Conservation (phyloP, 2,329 filamentous ascomycete genomes). For the Aspergillus calidoustus region DNA sequence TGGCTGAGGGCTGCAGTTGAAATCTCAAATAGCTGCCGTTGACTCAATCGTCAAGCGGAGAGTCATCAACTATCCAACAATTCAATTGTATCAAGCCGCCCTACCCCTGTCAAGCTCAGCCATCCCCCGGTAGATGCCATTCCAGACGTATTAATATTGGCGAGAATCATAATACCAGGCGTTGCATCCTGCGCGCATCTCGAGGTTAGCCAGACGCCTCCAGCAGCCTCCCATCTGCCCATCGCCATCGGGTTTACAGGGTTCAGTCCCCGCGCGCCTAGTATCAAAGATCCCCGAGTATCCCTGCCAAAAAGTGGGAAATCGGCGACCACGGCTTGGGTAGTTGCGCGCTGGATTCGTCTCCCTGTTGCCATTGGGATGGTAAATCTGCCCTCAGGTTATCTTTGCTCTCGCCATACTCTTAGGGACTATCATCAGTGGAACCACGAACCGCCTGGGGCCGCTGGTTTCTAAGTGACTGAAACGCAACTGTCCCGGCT, state of each 20-base stretch:
- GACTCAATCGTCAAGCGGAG: not conserved
- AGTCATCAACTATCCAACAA: not conserved
- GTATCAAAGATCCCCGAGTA: not conserved
- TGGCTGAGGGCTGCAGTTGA: not conserved
- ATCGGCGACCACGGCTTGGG: not conserved
- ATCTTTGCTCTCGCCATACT: not conserved
- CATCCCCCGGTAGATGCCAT: not conserved
- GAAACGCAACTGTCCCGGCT: constrained; percentile 9
- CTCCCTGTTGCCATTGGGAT: not conserved
- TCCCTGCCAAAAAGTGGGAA: not conserved
- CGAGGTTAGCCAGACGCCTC: not conserved
- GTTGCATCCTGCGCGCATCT: not conserved
- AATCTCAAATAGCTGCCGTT: not conserved
- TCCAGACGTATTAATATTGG: not conserved
- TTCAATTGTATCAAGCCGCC: not conserved
- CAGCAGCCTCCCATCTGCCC: not conserved
- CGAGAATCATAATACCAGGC: not conserved
- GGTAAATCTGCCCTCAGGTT: not conserved
- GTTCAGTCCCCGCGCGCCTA: not conserved
- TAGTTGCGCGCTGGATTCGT: not conserved
- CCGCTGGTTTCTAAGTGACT: not conserved
- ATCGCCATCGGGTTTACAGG: not conserved
- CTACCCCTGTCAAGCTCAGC: not conserved
- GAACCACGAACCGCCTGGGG: constrained; percentile 13
- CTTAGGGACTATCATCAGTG: not conserved